Base-by-base conservation (phyloP, 768 basidiomycete genomes). In the Amanita exitialis region DNA sequence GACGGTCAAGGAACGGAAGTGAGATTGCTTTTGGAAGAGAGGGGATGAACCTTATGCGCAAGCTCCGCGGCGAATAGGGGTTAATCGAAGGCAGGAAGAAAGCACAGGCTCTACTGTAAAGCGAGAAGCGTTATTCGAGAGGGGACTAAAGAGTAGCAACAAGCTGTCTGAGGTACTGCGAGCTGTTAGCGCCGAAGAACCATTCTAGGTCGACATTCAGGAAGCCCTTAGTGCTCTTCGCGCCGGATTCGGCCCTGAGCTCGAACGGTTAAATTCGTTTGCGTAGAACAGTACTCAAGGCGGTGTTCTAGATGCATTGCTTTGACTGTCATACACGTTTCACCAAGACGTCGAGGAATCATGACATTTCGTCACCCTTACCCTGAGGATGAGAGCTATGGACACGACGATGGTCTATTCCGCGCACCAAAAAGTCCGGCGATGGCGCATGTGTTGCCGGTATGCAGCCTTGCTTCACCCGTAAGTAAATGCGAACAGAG, bases 151-250 rank as follows among this genome's bases (percentile, higher is more conserved):
- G 6, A 27, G 39, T 25, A 28, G 39, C 27, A 49, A 42, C 49
- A 43, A 42, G 49, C 49, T 49, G 37, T 41, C 37, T 38, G 49
- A 47, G 49, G 49, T 25, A 25, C 49, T 49, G 38, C 21, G 13
- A 34, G 5, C 32, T 23, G 21, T 25, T 37, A 39, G 36, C 35
- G 36, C 36, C 35, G 37, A 39, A 47, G 34, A 36, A 9, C 6
- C 35, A 25, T n/a, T 13, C 32, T 37, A 37, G 46, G 34, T n/a
- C 35, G 20, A 34, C 34, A 37, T 18, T 13, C 20, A 38, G 20
- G 35, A 36, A 38, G 34, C 25, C n/a, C 18, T 16, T 25, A 13
- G 32, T 13, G 13, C 32, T 5, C 32, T 25, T 48, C 20, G 25
- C 21, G 21, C 21, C 23, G 35, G 21, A 25, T 36, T 34, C 16